phyloP scores from a whole-genome alignment of 257 asterid genomes.

The Verbena officinalis region DNA sequence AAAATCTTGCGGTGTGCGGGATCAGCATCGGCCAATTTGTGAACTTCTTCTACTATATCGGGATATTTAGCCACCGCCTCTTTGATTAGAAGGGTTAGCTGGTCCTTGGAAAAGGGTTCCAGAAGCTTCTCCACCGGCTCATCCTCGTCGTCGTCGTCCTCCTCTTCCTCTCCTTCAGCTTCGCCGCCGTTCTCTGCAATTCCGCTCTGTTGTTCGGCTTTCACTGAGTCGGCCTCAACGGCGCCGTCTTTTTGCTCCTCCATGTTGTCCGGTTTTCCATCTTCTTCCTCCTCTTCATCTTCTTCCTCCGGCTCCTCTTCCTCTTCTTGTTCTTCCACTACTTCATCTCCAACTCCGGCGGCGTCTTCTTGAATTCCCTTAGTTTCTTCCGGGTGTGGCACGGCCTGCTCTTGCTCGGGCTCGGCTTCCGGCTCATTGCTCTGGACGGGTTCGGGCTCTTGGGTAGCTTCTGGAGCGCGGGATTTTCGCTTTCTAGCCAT shows the following conservation, averaged over 20 bases:
- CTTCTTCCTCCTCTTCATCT: conserved; percentile 35
- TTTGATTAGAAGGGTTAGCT: conserved; percentile 59
- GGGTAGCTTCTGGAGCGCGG: conserved; percentile 49
- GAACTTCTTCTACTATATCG: conserved; percentile 57
- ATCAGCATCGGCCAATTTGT: conserved; percentile 74
- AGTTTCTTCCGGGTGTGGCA: conserved; percentile 31
- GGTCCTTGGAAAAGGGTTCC: conserved; percentile 89
- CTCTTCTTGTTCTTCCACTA: conserved; percentile 31
- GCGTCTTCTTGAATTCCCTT: conserved; percentile 29
- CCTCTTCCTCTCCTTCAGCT: conserved; percentile 34
- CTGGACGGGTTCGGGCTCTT: conserved; percentile 40
- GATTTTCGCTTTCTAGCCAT: conserved; percentile 90
- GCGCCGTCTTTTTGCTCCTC: conserved; percentile 34
- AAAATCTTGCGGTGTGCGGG: conserved; percentile 96
- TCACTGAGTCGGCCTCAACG: conserved; percentile 21
- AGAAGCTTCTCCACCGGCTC: conserved; percentile 83
- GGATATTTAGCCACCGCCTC: conserved; percentile 72
- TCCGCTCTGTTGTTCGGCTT: conserved; percentile 30
- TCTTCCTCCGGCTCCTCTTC: too few relatives aligned
- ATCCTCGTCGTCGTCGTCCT: conserved; percentile 49
- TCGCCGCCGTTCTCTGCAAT: conserved; percentile 42
- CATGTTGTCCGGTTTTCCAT: conserved; percentile 34
- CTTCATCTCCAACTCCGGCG: conserved; percentile 32
- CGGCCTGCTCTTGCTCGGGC: neutral
- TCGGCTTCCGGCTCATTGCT: conserved; percentile 26